Conservation (phyloP, 2,329 filamentous ascomycete genomes). For the Sporothrix pallida region DNA sequence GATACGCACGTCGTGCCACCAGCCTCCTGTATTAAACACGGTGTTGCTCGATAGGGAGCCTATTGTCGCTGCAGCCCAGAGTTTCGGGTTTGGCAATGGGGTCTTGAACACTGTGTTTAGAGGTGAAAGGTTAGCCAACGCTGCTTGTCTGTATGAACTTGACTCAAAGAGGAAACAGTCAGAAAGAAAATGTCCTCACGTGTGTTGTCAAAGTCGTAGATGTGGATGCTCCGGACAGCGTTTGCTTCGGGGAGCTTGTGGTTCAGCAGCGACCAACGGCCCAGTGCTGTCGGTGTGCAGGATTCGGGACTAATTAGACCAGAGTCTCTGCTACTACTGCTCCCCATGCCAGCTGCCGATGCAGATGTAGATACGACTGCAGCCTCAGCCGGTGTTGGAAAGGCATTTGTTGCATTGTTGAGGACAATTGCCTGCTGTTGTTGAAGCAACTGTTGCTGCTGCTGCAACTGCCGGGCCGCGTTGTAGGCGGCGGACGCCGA, state of each 20-base stretch:
- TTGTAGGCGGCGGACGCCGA: constrained; percentile 34
- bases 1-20: constrained; percentile 95
- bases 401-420: constrained; percentile 3
- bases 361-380: background rate
- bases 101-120: constrained; percentile 76
- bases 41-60: constrained; percentile 78
- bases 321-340: background rate
- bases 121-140: background rate
- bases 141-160: background rate
- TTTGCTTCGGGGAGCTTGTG: constrained; percentile 66
- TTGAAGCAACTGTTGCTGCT: constrained; percentile 8
- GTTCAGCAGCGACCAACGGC: constrained; percentile 81
- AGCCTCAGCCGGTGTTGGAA: background rate
- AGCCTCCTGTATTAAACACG: constrained; percentile 80
- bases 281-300: constrained; percentile 73
- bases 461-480: constrained; percentile 20
- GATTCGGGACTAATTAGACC: constrained; percentile 3
- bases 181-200: constrained; percentile 57
- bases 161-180: background rate
- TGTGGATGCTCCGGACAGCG: constrained; percentile 78
- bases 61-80: constrained; percentile 83
- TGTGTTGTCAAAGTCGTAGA: constrained; percentile 99
- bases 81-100: constrained; percentile 82
- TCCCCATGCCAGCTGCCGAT: background rate
- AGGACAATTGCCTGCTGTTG: background rate